phyloP scores from a whole-genome alignment of 2,329 filamentous ascomycete genomes.

The Volutella citrinella region DNA sequence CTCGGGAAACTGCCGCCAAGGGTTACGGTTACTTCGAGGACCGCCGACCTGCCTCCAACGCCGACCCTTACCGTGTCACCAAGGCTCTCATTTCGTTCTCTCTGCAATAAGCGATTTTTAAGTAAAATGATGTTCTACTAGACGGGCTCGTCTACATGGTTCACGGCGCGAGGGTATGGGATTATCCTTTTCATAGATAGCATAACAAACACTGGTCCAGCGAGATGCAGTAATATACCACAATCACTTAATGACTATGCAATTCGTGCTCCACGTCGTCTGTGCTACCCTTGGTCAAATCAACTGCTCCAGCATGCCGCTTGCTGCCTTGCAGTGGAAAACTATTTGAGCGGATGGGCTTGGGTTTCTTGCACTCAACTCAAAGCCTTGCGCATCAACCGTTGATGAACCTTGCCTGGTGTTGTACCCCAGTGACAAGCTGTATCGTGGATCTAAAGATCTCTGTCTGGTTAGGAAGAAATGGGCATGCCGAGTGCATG shows the following conservation, averaged over 20 bases:
- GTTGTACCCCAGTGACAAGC: too few species aligned
- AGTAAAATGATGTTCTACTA: conserved; percentile 7
- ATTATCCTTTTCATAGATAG: conserved; percentile 14
- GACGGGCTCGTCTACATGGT: conserved; percentile 10
- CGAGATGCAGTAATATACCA: conserved; percentile 12
- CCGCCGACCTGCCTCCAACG: conserved; percentile 78
- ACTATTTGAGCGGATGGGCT: too few species aligned
- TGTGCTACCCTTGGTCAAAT: too few species aligned
- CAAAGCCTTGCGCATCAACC: too few species aligned
- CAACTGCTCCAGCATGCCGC: too few species aligned
- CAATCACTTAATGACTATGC: conserved; percentile 8
- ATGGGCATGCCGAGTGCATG: too few species aligned
- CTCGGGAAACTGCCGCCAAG: conserved; percentile 78
- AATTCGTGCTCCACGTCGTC: too few species aligned
- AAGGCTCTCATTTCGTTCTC: conserved; percentile 57
- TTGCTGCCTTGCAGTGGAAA: too few species aligned
- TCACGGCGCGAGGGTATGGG: conserved; percentile 14
- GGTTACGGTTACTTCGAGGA: conserved; percentile 96
- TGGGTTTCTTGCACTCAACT: too few species aligned
- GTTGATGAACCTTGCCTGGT: too few species aligned
- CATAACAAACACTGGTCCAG: conserved; percentile 10
- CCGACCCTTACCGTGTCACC: conserved; percentile 79
- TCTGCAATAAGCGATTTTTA: conserved; percentile 12
- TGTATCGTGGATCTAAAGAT: too few species aligned
- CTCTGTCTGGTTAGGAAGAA: too few species aligned